These are phyloP conservation scores for Pugionium cornutum DNA, from an alignment of 345 rosid species.

Conservation along the genomic window DNA sequence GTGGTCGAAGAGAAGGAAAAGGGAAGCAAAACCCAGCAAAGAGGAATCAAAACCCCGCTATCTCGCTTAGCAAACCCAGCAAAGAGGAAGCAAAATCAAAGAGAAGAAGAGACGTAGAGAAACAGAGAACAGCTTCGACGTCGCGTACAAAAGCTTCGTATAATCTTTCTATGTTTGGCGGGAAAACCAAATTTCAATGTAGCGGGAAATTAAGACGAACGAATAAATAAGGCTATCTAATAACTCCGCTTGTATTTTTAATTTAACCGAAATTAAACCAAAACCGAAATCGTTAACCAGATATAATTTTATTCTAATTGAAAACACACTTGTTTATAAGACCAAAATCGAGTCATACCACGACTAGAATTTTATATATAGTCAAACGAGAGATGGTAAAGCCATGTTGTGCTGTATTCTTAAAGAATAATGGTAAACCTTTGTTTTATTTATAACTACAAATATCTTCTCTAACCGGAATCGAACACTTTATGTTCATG, in stretches of 20 bases:
- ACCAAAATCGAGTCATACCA: background rate
- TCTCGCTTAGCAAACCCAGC: background rate
- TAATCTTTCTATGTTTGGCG: constrained; percentile 28
- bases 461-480: constrained; percentile 9
- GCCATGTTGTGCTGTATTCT: constrained; percentile 29
- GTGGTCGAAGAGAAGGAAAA: background rate
- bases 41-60: background rate
- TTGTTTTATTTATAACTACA: background rate
- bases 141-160: background rate
- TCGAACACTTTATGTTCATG: constrained; percentile 32
- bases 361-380: background rate
- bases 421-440: background rate
- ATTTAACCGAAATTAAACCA: constrained; percentile 8
- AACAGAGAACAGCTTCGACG: background rate
- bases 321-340: background rate
- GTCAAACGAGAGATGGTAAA: constrained; percentile 23
- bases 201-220: constrained; percentile 25
- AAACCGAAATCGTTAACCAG: constrained; percentile 6
- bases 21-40: background rate
- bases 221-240: background rate
- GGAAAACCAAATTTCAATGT: constrained; percentile 22
- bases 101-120: background rate
- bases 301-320: background rate
- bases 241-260: background rate
- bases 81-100: background rate